Evolutionary conservation across 306 rosid species (phyloP).

Genomic region (Quercus suber): DNA sequence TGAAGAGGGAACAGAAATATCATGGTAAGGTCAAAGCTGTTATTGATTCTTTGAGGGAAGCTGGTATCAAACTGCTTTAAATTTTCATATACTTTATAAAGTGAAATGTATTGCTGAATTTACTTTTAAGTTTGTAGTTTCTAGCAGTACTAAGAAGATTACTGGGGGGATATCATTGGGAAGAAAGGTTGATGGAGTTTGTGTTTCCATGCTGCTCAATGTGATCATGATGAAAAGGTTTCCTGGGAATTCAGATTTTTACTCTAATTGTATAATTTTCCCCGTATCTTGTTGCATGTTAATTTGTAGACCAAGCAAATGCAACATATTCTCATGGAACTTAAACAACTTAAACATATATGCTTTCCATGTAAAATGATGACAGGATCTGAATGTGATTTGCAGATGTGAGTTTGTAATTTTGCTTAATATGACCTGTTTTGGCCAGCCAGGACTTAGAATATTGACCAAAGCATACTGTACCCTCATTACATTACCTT

Average conservation of each 20-base stretch:
- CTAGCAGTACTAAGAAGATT: neutral
- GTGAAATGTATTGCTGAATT: neutral
- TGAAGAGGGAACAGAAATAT: slow-evolving; percentile 89
- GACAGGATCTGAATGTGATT: neutral
- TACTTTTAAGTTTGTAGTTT: neutral
- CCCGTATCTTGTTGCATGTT: neutral
- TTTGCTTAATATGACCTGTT: neutral
- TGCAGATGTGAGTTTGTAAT: neutral
- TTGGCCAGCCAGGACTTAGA: neutral
- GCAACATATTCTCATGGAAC: neutral
- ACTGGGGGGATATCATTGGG: neutral
- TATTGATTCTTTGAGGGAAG: slow-evolving; percentile 66
- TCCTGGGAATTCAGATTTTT: neutral
- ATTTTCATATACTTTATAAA: neutral
- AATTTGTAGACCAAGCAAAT: neutral
- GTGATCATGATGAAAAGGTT: neutral
- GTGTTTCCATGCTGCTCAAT: neutral
- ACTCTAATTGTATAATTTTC: neutral
- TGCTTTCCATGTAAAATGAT: neutral
- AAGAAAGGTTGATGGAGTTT: neutral
- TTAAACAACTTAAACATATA: neutral
- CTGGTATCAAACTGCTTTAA: slow-evolving; percentile 73
- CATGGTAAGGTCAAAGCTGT: slow-evolving; percentile 92
- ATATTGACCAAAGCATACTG: neutral
- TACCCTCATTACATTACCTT: neutral